Evolutionary conservation across 805 yeast species (phyloP), one percentile per base, ranked within the genome.

Genomic region (Wickerhamomyces ciferrii): DNA sequence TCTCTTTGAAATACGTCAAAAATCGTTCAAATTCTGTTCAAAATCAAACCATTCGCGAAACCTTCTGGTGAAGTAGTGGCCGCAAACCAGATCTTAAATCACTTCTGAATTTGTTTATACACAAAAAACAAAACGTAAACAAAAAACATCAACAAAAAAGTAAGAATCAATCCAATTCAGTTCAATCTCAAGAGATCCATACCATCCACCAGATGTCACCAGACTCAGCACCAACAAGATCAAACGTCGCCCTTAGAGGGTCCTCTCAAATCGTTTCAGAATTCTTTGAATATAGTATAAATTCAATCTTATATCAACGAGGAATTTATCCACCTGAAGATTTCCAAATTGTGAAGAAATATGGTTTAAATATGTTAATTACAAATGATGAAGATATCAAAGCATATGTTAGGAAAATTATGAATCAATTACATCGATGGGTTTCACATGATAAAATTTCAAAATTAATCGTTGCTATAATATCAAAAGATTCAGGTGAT

Each of bases 251-350:
- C 1, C 62, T 70, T 13, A 82, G 82, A 55, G 97, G 96, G 13
- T 85, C 95, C 0, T 81, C 95, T 11, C 79, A 81, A 51, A 72
- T 79, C 0, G 88, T 90, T 1, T 78, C 92, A 0, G 97, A 89
- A 64, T 89, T 87, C 65, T 87, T 91, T 56, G 83, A 87, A 55
- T 87, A 81, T 61, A 78, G 92, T 45, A 82, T 91, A 44, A 84
- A 88, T 59, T 79, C 83, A 42, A 87, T 91, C 23, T 74, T 92
- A 5, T 91, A 84, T 62, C 97, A 92, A 62, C 69, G 98, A 44
- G 96, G 96, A 0, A 82, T 91, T 18, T 91, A 91, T 56, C 96
- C 96, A 0, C 74, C 87, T 4, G 95, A 87, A 51, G 96, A 89
- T 60, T 91, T 92, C 65, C 75, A 75, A 43, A 72, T 83, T 2